These are phyloP conservation scores for Epichloe sibirici DNA, from an alignment of 2,329 filamentous ascomycete species.

Conservation along the genomic window DNA sequence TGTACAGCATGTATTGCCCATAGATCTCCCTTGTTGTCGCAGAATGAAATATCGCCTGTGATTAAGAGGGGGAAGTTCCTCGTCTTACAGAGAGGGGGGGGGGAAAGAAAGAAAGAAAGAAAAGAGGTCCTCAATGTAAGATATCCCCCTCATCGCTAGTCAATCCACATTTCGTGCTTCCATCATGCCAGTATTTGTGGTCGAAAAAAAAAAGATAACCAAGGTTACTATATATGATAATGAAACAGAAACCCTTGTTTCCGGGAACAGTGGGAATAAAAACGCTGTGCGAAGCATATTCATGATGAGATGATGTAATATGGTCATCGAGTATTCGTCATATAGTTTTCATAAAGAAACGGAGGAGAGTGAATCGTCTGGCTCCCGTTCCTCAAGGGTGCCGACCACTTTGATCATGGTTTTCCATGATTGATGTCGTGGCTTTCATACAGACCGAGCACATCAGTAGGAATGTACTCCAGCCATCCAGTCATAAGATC, in stretches of 20 bases:
- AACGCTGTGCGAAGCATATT: neutral
- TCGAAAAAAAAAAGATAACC: neutral
- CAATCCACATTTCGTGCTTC: neutral
- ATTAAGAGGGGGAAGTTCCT: neutral
- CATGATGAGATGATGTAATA: neutral
- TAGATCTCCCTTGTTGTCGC: neutral
- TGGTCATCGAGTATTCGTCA: neutral
- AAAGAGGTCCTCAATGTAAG: neutral
- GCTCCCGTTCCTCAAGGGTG: neutral
- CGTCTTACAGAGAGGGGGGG: neutral
- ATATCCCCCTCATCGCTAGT: neutral
- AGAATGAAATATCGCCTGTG: too few species aligned
- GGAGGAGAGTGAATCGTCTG: too few species aligned
- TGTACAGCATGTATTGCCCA: neutral
- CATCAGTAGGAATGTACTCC: conserved; percentile 58
- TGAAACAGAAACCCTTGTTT: neutral
- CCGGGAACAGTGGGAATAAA: neutral
- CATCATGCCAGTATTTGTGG: neutral
- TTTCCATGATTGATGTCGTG: conserved; percentile 17
- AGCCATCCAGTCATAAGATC: conserved; percentile 62
- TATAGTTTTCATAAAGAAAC: too few species aligned
- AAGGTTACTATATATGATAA: neutral
- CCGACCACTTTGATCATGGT: neutral
- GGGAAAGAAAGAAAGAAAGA: neutral
- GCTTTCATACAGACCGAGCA: conserved; percentile 43